Conservation (phyloP, 2,329 filamentous ascomycete species). For the Stylonectria norvegica region DNA sequence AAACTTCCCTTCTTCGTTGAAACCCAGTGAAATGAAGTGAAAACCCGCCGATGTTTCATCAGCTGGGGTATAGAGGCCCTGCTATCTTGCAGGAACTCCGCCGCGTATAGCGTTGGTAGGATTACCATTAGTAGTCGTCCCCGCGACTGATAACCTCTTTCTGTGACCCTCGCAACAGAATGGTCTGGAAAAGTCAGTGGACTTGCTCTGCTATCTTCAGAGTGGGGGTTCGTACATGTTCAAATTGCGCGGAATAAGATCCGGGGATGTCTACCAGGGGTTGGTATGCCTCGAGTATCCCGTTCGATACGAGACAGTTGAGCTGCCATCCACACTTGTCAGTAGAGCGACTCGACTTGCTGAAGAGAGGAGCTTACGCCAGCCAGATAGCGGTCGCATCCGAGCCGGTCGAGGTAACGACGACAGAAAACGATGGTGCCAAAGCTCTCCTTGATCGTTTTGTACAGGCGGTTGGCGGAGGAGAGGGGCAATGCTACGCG, state of each 20-base stretch:
- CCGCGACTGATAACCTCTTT: slow-evolving; percentile 54
- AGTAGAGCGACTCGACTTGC: background rate
- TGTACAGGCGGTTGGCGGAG: slow-evolving; percentile 54
- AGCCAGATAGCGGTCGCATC: slow-evolving; percentile 54
- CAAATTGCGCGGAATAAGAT: slow-evolving; percentile 62
- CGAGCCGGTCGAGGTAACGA: slow-evolving; percentile 62
- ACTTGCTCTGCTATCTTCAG: background rate
- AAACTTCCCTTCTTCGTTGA: background rate
- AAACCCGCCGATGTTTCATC: background rate
- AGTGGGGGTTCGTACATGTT: slow-evolving; percentile 41
- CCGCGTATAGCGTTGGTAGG: background rate
- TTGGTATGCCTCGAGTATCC: slow-evolving; percentile 54
- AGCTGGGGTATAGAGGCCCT: background rate
- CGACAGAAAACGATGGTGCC: slow-evolving; percentile 59
- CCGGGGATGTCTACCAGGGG: slow-evolving; percentile 57
- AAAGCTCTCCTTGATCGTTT: slow-evolving; percentile 60
- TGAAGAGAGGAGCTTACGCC: slow-evolving; percentile 40
- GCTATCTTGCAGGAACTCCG: background rate
- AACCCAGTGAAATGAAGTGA: background rate
- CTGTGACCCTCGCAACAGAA: slow-evolving; percentile 40
- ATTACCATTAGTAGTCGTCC: slow-evolving; percentile 42
- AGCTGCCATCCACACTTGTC: slow-evolving; percentile 42
- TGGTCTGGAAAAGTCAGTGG: slow-evolving; percentile 36
- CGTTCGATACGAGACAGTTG: slow-evolving; percentile 54
- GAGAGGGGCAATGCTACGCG: slow-evolving; percentile 40